Conservation (phyloP, 2,329 filamentous ascomycete species). For the Sporothrix pallida region DNA sequence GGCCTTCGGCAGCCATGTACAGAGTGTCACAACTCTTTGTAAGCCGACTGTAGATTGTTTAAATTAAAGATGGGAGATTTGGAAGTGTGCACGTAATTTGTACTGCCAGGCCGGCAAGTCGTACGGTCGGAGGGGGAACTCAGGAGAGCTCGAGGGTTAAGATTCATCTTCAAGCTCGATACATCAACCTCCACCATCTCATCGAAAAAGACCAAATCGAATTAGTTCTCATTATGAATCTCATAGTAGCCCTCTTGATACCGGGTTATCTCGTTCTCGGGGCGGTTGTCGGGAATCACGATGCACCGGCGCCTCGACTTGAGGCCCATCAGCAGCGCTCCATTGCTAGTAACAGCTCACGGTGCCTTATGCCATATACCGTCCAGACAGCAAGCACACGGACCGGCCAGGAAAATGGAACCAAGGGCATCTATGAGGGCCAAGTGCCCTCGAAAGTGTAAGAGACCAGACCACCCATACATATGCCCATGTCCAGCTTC, state of each 20-base stretch:
- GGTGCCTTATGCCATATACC: conserved; percentile 47
- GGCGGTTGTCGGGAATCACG: neutral
- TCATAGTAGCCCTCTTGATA: neutral
- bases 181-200: too few species aligned
- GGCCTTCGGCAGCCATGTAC: neutral
- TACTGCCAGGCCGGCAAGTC: neutral
- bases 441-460: conserved; percentile 54
- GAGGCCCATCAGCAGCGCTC: neutral
- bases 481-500: neutral
- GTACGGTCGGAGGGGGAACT: too few species aligned
- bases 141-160: neutral
- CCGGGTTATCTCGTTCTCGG: neutral
- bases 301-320: neutral
- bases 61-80: neutral
- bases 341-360: conserved; percentile 17
- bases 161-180: too few species aligned
- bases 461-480: neutral
- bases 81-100: neutral
- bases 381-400: conserved; percentile 51
- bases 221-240: too few species aligned
- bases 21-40: neutral
- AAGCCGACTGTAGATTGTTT: neutral
- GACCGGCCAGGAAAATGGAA: conserved; percentile 48
- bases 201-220: too few species aligned
- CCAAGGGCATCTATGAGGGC: conserved; percentile 41